Conservation (phyloP, 2,329 filamentous ascomycete genomes). For the Trichophyton simii region DNA sequence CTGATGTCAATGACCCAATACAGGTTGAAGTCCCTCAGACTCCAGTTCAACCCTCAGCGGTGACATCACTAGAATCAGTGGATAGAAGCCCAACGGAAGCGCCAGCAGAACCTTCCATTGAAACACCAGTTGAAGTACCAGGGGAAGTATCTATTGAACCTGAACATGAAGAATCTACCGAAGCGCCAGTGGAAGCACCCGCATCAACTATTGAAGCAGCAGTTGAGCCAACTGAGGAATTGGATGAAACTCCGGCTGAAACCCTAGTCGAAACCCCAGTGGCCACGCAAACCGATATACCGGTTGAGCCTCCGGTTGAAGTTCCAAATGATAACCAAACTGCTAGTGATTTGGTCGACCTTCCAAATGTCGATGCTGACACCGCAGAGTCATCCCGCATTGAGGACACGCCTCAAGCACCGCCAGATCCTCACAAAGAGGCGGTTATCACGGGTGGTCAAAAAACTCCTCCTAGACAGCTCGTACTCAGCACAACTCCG, state of each 20-base stretch:
- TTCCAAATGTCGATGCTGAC: neutral
- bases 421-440: neutral
- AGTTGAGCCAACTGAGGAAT: neutral
- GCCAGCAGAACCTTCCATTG: neutral
- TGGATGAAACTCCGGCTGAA: neutral
- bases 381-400: neutral
- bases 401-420: neutral
- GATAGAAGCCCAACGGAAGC: neutral
- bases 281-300: neutral
- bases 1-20: neutral
- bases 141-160: neutral
- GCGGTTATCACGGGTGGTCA: neutral
- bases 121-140: neutral
- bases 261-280: neutral
- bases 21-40: neutral
- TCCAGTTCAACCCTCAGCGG: neutral
- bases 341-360: neutral
- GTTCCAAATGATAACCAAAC: neutral
- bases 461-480: constrained; percentile 6
- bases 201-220: neutral
- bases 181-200: neutral
- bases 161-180: neutral
- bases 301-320: neutral
- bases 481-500: constrained; percentile 18
- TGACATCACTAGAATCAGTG: neutral